Evolutionary conservation across 257 asterid genomes (phyloP), one percentile per base, ranked within the genome.

Genomic region (Pogostemon cablin): DNA sequence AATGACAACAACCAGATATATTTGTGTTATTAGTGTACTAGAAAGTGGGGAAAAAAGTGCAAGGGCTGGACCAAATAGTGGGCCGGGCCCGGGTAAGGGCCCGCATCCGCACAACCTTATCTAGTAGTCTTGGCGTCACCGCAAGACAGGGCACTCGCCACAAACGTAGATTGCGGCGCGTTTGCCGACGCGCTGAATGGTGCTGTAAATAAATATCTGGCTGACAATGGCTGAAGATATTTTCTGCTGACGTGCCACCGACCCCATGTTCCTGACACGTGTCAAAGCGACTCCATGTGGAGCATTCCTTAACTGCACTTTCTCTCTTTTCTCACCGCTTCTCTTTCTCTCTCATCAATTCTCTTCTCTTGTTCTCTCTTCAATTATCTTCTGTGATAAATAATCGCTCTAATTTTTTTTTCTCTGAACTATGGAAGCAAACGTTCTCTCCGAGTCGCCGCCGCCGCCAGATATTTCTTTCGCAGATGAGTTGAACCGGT

Each of bases 281-380:
- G 92, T 81, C 80, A 86, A 86, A 87, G 90, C 78, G 89, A 79
- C 9, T 79, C 86, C 82, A 75, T 72, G 89, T 85, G 90, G 93
- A 79, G 78, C 88, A 77, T 52, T 50, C 58, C 52, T 61, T 62
- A 12, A 7, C 50, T 52, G 25, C 73, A 68, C 81, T 69, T 60
- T 68, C 62, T 63, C 69, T 40, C 59, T 58, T 25, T 25, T 25
- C 48, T 55, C 74, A 44, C 77, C 80, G 68, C 79, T 59, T 70
- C 52, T 60, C 71, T 80, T 43, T 17, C 32, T 39, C 64, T 38
- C 53, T 15, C 62, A 40, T 12, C 32, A 3, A 7, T 42, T 40
- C 56, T 40, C 57, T 63, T 65, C 68, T 60, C 75, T 54, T 17
- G 76, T 56, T 17, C 38, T 43, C 4, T 42, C 41, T 44, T 56